phyloP scores from a whole-genome alignment of 129 eudicot species.

The Heracleum sosnowskyi region DNA sequence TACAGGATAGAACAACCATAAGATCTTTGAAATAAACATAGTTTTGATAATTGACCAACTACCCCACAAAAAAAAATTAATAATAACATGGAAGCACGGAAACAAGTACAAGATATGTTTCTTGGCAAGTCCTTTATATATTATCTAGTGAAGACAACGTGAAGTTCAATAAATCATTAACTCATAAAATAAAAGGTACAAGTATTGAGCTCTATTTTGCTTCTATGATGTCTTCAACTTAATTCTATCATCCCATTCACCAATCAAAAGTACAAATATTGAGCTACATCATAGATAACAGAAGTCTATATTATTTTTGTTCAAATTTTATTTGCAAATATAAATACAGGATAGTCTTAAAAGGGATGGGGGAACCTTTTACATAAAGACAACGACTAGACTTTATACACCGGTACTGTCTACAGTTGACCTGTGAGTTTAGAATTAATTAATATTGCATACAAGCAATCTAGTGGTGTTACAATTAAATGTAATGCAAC shows the following conservation, averaged over 20 bases:
- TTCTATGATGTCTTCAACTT: neutral
- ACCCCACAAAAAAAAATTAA: neutral
- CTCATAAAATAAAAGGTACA: neutral
- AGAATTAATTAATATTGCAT: neutral
- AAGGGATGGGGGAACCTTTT: neutral
- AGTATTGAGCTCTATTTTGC: neutral
- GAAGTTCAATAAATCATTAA: neutral
- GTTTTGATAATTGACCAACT: neutral
- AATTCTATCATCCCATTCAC: neutral
- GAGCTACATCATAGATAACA: neutral
- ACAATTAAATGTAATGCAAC: neutral
- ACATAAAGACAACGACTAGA: neutral
- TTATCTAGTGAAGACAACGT: neutral
- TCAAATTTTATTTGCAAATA: neutral
- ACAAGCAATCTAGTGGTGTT: neutral
- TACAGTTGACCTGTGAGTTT: neutral
- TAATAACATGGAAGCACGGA: neutral
- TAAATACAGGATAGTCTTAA: neutral
- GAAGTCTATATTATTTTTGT: neutral
- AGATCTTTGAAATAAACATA: neutral
- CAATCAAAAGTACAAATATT: neutral
- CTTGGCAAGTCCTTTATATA: neutral
- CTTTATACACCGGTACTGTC: neutral
- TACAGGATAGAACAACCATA: neutral
- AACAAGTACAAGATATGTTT: neutral